Evolutionary conservation across 257 asterid genomes (phyloP).

Genomic region (Solanum pimpinellifolium): DNA sequence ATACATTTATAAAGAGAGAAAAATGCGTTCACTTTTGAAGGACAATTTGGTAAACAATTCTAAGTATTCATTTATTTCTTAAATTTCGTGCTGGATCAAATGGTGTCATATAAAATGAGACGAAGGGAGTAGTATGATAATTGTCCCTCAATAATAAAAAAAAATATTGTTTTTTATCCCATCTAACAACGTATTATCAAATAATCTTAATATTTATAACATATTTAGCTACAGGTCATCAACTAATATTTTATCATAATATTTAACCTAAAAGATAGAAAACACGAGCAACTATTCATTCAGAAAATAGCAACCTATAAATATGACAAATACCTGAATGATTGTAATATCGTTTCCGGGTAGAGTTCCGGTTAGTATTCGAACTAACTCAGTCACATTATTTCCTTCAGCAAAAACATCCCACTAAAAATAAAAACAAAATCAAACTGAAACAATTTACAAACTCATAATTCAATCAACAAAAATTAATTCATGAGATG

Average conservation of each 20-base stretch:
- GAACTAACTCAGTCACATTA: slow-evolving; percentile 33
- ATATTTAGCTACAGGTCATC: neutral
- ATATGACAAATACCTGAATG: slow-evolving; percentile 33
- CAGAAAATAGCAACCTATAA: neutral
- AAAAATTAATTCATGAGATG: neutral
- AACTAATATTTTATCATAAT: neutral
- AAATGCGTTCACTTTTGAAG: no score
- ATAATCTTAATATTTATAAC: neutral
- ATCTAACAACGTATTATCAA: neutral
- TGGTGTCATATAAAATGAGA: no score
- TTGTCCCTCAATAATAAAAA: neutral
- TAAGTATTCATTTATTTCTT: no score
- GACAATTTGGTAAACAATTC: no score
- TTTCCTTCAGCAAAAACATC: slow-evolving; percentile 38
- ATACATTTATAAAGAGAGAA: no score
- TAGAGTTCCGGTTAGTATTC: slow-evolving; percentile 38
- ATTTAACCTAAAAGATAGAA: neutral
- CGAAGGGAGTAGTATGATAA: neutral
- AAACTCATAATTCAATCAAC: neutral
- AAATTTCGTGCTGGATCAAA: no score
- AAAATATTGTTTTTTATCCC: neutral
- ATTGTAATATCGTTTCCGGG: slow-evolving; percentile 45
- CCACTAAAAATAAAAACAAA: slow-evolving; percentile 36
- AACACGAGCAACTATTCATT: neutral
- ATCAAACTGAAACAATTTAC: neutral